Percentiles rank a stretch among this genome's conserved stretches.
These are phyloP conservation scores for Leccinum fallax DNA, from an alignment of 1,284 basidiomycete species.

Conservation along the genomic window DNA sequence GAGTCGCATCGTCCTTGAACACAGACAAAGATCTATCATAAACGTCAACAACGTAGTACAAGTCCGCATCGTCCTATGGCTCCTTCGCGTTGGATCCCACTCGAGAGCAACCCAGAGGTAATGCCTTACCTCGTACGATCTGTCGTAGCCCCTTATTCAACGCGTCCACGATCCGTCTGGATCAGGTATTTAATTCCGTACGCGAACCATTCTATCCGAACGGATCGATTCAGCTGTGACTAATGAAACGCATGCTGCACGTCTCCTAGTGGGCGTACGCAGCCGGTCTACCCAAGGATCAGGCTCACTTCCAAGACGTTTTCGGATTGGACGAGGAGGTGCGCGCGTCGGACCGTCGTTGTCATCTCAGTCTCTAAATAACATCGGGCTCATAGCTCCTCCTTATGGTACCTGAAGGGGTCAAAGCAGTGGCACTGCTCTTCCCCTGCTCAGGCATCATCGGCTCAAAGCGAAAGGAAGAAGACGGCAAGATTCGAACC, in stretches of 20 bases:
- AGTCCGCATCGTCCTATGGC: conserved; percentile 19
- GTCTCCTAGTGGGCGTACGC: conserved; percentile 69
- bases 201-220: conserved; percentile 17
- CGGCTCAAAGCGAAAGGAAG: conserved; percentile 53
- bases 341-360: conserved; percentile 8
- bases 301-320: conserved; percentile 75
- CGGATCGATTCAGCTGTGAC: neutral
- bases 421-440: conserved; percentile 80
- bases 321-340: conserved; percentile 82
- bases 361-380: neutral
- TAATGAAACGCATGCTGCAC: neutral
- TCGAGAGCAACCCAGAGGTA: conserved; percentile 79
- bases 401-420: conserved; percentile 65
- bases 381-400: conserved; percentile 56
- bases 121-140: conserved; percentile 10
- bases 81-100: conserved; percentile 62
- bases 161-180: neutral
- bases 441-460: conserved; percentile 70
- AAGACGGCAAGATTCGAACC: conserved; percentile 53
- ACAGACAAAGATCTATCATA: neutral
- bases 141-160: conserved; percentile 11
- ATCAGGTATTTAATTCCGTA: conserved; percentile 58
- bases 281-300: conserved; percentile 64
- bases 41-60: neutral
- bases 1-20: neutral